Conservation (phyloP, 2,329 filamentous ascomycete genomes). For the Aureobasidium sp. region DNA sequence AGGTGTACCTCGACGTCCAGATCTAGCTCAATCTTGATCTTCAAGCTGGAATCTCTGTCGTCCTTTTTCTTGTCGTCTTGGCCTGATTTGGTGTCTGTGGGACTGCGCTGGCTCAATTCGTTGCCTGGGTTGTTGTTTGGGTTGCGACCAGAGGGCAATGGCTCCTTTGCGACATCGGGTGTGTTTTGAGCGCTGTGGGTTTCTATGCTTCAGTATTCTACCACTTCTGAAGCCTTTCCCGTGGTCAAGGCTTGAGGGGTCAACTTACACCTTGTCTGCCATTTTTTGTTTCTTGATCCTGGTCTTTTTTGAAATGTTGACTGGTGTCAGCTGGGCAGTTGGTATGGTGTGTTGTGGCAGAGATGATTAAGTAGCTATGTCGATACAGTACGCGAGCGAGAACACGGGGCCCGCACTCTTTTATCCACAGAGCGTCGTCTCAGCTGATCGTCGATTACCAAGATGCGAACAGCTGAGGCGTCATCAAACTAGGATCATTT, state of each 20-base stretch:
- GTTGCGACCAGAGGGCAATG: conserved; percentile 1
- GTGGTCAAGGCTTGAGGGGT: background rate
- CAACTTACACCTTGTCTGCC: conserved; percentile 1
- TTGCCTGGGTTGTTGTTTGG: background rate
- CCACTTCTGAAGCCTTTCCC: too few relatives aligned
- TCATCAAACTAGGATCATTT: background rate
- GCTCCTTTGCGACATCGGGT: conserved; percentile 4
- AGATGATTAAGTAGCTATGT: background rate
- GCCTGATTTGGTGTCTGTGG: background rate
- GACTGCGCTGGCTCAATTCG: conserved; percentile 4
- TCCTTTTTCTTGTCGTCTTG: background rate
- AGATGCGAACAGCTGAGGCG: background rate
- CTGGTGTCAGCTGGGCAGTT: background rate
- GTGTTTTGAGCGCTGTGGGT: background rate
- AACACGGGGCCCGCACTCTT: background rate
- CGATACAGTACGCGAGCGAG: background rate
- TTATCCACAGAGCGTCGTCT: background rate
- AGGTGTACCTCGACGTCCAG: conserved; percentile 25
- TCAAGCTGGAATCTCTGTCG: conserved; percentile 21
- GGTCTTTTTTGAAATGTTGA: background rate
- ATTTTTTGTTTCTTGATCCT: background rate
- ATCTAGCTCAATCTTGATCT: conserved; percentile 23
- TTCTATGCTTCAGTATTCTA: too few relatives aligned
- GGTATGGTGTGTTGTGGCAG: background rate
- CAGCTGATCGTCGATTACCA: background rate